These are phyloP conservation scores for Sclerotinia sclerotiorum DNA, from an alignment of 2,329 filamentous ascomycete genomes.

Conservation along the genomic window DNA sequence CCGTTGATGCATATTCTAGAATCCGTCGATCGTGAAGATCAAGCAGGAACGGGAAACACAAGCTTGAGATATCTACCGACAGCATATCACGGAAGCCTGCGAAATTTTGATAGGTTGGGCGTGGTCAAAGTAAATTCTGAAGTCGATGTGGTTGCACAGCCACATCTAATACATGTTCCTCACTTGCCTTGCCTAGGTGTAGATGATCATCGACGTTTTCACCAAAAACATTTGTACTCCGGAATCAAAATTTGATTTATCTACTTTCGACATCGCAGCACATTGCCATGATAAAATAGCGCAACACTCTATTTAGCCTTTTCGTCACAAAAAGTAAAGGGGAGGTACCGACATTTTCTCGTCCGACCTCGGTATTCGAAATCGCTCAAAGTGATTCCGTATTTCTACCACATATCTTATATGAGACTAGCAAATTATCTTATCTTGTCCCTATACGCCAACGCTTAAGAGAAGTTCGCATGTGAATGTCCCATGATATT, in stretches of 20 bases:
- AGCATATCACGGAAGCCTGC: too few relatives aligned
- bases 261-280: background rate
- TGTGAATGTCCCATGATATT: background rate
- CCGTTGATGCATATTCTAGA: background rate
- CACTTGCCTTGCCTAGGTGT: background rate
- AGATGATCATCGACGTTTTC: constrained; percentile 3
- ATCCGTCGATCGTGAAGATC: constrained; percentile 5
- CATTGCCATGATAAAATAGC: too few relatives aligned
- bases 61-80: background rate
- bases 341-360: background rate
- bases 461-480: constrained; percentile 3
- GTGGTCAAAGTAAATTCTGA: too few relatives aligned
- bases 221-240: background rate
- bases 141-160: background rate
- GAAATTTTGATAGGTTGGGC: too few relatives aligned
- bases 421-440: background rate
- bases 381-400: background rate
- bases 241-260: background rate
- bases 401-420: constrained; percentile 8
- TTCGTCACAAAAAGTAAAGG: background rate
- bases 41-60: background rate
- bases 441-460: background rate
- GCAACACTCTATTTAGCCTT: background rate
- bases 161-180: background rate
- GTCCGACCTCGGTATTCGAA: background rate